These are phyloP conservation scores for Penicillium sp. DNA, from an alignment of 2,329 filamentous ascomycete genomes.

Conservation along the genomic window DNA sequence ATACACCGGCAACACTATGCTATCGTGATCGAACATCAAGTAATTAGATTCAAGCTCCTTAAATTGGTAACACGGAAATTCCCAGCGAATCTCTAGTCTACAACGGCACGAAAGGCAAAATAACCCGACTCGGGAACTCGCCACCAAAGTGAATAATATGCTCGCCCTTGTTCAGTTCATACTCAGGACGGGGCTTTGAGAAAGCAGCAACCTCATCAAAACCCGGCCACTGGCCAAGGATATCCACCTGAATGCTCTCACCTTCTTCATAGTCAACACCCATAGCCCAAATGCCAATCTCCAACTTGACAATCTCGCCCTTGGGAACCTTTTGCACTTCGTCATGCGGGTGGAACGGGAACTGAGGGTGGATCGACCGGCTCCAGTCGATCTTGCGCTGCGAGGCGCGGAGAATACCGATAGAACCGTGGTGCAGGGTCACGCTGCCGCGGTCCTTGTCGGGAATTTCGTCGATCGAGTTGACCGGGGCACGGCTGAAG, in stretches of 20 bases:
- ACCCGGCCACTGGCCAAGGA: constrained; percentile 35
- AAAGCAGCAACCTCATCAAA: constrained; percentile 46
- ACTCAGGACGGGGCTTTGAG: constrained; percentile 41
- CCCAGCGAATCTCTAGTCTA: not conserved
- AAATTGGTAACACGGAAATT: not conserved
- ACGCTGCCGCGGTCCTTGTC: constrained; percentile 42
- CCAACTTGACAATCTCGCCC: constrained; percentile 47
- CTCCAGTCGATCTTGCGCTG: constrained; percentile 42
- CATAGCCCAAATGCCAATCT: constrained; percentile 52
- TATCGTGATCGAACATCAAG: not conserved
- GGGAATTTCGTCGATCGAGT: constrained; percentile 27
- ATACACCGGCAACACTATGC: too few species aligned
- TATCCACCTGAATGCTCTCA: constrained; percentile 32
- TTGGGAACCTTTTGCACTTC: constrained; percentile 41
- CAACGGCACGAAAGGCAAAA: constrained; percentile 38
- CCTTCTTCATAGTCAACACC: constrained; percentile 50
- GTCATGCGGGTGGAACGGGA: constrained; percentile 43
- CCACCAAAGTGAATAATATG: constrained; percentile 43
- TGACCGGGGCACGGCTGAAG: constrained; percentile 32
- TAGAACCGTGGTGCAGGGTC: constrained; percentile 46
- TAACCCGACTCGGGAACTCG: constrained; percentile 41
- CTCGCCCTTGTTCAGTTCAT: constrained; percentile 44
- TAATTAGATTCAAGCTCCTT: not conserved
- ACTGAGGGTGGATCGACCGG: constrained; percentile 33
- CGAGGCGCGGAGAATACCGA: constrained; percentile 49